Base-by-base conservation (phyloP, 371 early-diverging fungal genomes). In the Umbelopsis sp. region DNA sequence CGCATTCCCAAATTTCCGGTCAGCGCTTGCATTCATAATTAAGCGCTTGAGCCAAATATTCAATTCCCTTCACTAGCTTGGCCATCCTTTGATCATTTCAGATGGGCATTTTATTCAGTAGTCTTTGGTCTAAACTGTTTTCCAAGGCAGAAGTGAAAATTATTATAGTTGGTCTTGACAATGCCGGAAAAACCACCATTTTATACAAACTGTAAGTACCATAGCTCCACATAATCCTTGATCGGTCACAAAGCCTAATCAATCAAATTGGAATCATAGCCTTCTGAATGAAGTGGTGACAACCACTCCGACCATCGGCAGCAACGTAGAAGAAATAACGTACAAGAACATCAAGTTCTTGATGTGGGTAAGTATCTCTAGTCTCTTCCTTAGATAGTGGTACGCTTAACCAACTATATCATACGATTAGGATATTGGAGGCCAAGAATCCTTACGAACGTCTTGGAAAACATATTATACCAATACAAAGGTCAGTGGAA, bases 141-240 rank as follows among this genome's bases (percentile, higher is more conserved):
- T 82, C 83, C n/a, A 82, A 92, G 76, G 91, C 90, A 70, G 94
- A 97, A 82, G 90, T 96, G 83, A 94, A 94, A 72, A 92, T 97
- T 73, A 83, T 97, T 69, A 94, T 97, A 85, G 87, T 97, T 38
- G 98, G 98, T 44, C 88, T 96, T 64, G 97, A 98, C 81, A 94
- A 94, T 65, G 95, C 97, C 44, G 98, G 98, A 66, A 98, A 98
- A 81, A 98, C 96, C 46, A 95, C 91, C 73, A 90, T 90, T 72
- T 79, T 91, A n/a, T 91, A 90, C 75, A 87, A 90, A 79, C 86
- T 83, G 41, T 81, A 79, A 78, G 83, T 78, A 16, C 18, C 5
- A 35, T 35, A 35, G 29, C n/a, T 57, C 16, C 35, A 18, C 11
- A 29, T 16, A 29, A 29, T 29, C 29, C 57, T 4, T n/a, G 35